Conservation (phyloP, 164 flowering plant species). For the Berberis thunbergii region DNA sequence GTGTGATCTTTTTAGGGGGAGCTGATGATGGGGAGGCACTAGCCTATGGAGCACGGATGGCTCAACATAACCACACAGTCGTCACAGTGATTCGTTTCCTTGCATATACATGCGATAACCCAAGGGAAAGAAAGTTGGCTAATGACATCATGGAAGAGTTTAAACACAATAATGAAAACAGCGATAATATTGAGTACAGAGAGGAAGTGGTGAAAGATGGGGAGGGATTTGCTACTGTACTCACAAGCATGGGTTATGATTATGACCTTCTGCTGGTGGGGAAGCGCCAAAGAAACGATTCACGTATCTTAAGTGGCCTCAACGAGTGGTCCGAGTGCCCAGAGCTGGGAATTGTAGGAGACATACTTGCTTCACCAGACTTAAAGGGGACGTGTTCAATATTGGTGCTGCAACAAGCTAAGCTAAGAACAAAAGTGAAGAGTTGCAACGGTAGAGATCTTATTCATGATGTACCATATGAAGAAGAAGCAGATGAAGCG, state of each 20-base stretch:
- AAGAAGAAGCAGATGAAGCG: no score
- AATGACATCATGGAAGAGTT: conserved; percentile 3
- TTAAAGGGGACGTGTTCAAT: conserved; percentile 14
- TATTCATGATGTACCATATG: no score
- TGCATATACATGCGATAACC: not conserved
- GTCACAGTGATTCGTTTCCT: not conserved
- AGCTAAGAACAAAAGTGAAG: no score
- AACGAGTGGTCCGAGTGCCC: conserved; percentile 18
- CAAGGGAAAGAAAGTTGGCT: conserved; percentile 9
- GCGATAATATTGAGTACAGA: conserved; percentile 4
- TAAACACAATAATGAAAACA: conserved; percentile 4
- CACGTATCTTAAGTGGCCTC: conserved; percentile 14
- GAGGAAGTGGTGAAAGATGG: conserved; percentile 28
- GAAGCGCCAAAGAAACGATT: conserved; percentile 8
- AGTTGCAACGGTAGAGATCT: no score
- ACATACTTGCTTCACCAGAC: conserved; percentile 25
- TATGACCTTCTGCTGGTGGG: conserved; percentile 8
- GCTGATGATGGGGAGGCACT: conserved; percentile 56
- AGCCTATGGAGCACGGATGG: conserved; percentile 31
- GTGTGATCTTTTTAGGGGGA: conserved; percentile 43
- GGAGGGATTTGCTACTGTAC: not conserved
- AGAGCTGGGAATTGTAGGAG: conserved; percentile 35
- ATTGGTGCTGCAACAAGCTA: conserved; percentile 26
- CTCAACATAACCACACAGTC: not conserved
- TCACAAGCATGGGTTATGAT: conserved; percentile 8